A percentile compares a stretch with the other conserved stretches of the same genome.
Conservation (phyloP, 495 filamentous ascomycete species). For the Monascus purpureus region DNA sequence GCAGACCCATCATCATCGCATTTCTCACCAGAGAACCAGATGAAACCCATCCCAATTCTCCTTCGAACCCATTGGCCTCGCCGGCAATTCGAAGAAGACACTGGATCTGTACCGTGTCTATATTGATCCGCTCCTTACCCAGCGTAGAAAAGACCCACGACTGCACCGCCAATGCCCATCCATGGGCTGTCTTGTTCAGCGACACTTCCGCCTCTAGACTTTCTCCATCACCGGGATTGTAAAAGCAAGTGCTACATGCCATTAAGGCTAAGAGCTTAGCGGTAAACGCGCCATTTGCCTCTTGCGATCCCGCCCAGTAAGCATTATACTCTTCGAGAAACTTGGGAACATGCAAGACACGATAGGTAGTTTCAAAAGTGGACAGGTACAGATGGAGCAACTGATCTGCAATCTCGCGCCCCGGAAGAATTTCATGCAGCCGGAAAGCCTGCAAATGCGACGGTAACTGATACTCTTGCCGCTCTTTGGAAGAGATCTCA, state of each 20-base stretch:
- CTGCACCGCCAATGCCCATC: conserved; percentile 44
- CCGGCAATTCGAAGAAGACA: conserved; percentile 41
- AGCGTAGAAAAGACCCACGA: conserved; percentile 39
- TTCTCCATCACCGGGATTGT: conserved; percentile 9
- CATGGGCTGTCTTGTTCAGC: conserved; percentile 16
- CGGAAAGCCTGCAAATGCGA: conserved; percentile 28
- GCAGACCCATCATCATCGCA: conserved; percentile 44
- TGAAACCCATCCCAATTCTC: conserved; percentile 42
- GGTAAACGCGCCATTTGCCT: conserved; percentile 17
- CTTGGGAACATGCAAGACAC: conserved; percentile 43
- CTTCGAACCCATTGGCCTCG: conserved; percentile 34
- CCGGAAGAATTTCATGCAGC: conserved; percentile 29
- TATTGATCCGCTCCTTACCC: conserved; percentile 35
- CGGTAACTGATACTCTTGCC: conserved; percentile 18
- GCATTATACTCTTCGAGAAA: conserved; percentile 39
- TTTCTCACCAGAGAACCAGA: conserved; percentile 39
- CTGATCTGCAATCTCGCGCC: conserved; percentile 34
- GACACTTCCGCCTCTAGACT: conserved; percentile 10
- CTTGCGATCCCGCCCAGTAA: conserved; percentile 31
- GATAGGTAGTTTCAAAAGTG: conserved; percentile 41
- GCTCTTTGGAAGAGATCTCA: conserved; percentile 22
- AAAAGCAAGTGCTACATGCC: conserved; percentile 37
- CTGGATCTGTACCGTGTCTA: conserved; percentile 39
- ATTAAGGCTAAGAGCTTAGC: conserved; percentile 40
- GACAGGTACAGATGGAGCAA: conserved; percentile 41